Base-by-base conservation (phyloP, 805 yeast genomes). In the Naumovozyma baii region DNA sequence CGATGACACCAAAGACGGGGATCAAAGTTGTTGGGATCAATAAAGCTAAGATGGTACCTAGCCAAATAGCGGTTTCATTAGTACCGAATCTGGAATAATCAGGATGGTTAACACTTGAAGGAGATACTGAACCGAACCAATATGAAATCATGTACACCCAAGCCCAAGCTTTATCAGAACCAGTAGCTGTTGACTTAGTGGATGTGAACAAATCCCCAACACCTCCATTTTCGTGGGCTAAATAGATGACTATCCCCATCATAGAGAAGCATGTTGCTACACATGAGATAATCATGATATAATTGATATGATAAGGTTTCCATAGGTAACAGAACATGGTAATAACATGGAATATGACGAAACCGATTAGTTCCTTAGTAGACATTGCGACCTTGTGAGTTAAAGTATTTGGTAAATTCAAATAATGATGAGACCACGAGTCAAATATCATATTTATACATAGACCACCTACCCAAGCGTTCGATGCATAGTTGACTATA, bases 401-500 rank as follows among this genome's bases (percentile, higher is more conserved):
- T 28, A 62, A 40, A 22, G 65, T 59, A 38, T 63, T 61, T 30
- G 53, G 48, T 50, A 62, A 41, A 29, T 46, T 49, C 40, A 65
- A 41, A 40, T 61, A 69, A 33, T 55, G 61, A 34, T 55, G 58
- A 16, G 68, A 63, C 62, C 67, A 66, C 13, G 69, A 54, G 19
- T 66, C 58, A 18, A 69, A 43, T 31, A 69, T 52, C 44, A 62
- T 50, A 37, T 58, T 61, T 2, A 68, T 40, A 47, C 67, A 59
- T 15, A 64, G 48, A 2, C 70, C 71, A 33, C 74, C 74, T 34
- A 69, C 37, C 64, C 68, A 70, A 4, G 69, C 63, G 39, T 65
- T 60, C 2, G 72, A 63, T 0, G 69, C 76, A 42, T 63, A 72
- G 57, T 68, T 68, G 19, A 73, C 72, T 31, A 72, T 59, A 33